Conservation (phyloP, 2,329 filamentous ascomycete genomes). For the Colletotrichum sojae region DNA sequence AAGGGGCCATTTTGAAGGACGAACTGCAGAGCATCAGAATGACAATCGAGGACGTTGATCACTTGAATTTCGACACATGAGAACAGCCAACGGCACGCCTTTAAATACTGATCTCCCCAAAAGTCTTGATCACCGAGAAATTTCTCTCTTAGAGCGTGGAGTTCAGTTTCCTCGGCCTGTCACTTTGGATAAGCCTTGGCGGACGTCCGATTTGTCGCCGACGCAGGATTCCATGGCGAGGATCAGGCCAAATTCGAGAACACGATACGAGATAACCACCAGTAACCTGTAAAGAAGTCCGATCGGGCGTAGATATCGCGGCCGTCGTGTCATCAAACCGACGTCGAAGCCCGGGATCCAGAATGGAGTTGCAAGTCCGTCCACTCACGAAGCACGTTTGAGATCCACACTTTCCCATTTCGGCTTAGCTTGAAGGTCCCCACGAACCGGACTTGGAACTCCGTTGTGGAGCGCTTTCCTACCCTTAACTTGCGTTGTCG, state of each 20-base stretch:
- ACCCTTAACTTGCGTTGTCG: not conserved
- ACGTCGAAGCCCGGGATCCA: not conserved
- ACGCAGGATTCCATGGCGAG: not conserved
- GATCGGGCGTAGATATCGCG: not conserved
- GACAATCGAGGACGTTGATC: not conserved
- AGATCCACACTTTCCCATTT: conserved; percentile 11
- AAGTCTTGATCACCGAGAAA: not conserved
- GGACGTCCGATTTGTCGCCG: not conserved
- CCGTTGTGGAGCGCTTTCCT: conserved; percentile 17
- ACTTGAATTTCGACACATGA: too few relatives aligned
- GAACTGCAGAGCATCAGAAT: accelerated
- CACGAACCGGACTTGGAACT: conserved; percentile 20
- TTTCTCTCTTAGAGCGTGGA: not conserved
- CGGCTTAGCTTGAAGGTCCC: not conserved
- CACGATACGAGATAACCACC: not conserved
- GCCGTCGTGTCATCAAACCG: not conserved
- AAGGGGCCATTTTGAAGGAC: conserved; percentile 6
- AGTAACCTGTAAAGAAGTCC: not conserved
- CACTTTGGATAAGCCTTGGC: not conserved
- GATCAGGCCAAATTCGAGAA: too few relatives aligned
- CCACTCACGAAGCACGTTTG: not conserved
- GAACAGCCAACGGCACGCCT: not conserved
- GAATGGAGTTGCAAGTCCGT: conserved; percentile 26
- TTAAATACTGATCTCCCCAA: not conserved
- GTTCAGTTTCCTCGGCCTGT: conserved; percentile 1